These are phyloP conservation scores for Eutrema yunnanense DNA, from an alignment of 345 rosid genomes.

Conservation along the genomic window DNA sequence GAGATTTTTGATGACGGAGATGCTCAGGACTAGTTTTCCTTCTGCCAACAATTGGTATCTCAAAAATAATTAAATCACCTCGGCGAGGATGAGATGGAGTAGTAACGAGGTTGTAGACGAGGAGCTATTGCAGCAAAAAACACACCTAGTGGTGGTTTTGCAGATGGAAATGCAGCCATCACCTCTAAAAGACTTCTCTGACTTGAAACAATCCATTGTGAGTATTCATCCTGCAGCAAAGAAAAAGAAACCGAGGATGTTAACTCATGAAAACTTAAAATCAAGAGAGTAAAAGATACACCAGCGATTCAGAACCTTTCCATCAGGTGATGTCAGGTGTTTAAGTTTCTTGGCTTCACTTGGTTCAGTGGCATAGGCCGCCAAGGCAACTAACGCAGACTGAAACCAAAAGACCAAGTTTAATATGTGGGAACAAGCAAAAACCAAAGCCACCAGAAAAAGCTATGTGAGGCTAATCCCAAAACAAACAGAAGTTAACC, in stretches of 20 bases:
- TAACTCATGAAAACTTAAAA: not conserved
- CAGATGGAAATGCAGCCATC: conserved; percentile 86
- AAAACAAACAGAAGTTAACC: conserved; percentile 35
- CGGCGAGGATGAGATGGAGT: conserved; percentile 96
- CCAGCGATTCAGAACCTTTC: conserved; percentile 44
- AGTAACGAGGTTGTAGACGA: conserved; percentile 83
- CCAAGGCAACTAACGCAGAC: conserved; percentile 88
- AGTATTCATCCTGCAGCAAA: conserved; percentile 65
- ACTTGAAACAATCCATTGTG: conserved; percentile 77
- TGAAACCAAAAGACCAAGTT: conserved; percentile 22
- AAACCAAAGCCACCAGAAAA: not conserved
- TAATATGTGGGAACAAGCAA: not conserved
- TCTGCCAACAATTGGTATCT: not conserved
- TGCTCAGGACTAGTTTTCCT: not conserved
- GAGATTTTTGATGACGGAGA: not conserved
- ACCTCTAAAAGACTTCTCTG: conserved; percentile 97
- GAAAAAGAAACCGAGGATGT: not conserved
- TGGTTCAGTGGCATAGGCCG: conserved; percentile 87
- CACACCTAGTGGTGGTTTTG: conserved; percentile 87
- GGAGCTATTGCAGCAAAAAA: conserved; percentile 92
- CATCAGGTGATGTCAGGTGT: conserved; percentile 55
- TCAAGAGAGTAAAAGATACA: not conserved
- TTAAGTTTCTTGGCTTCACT: conserved; percentile 61
- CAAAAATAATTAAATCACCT: conserved; percentile 36
- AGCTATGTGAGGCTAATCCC: not conserved